Base-by-base conservation (phyloP, 2,329 filamentous ascomycete genomes). In the Sclerotinia nivalis region DNA sequence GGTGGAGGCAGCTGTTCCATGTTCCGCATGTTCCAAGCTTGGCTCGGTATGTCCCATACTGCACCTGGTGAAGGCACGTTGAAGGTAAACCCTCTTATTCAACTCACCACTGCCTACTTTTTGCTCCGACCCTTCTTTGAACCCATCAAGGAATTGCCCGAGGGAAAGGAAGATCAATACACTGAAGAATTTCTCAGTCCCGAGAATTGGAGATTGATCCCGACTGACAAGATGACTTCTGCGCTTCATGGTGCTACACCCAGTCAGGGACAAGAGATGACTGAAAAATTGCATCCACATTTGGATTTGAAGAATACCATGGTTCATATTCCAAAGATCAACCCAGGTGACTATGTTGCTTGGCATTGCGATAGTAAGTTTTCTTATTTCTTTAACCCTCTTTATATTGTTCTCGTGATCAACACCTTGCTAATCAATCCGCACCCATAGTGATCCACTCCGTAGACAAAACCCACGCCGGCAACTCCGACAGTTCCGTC, bases 1-100 rank as follows among this genome's bases (percentile, higher is more conserved):
- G 93, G 93, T 0, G 85, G 93, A 0, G 93, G 94, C 0, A 89
- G 91, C 0, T 97, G 93, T 80, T 90, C 86, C 59, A 93, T 93
- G 83, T 93, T 97, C 80, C 87, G 95, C 52, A 91, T 93, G 85
- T 95, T 92, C 79, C 94, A 97, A 80, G 94, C 93, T 25, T 97
- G 94, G 94, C 80, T 97, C 66, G 87, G 87, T 71, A 90, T 97
- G 85, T 93, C 90, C 70, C 81, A 83, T n/a, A 90, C 88, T 0
- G 88, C 85, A 0, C 91, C 92, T 0, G 84, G 85, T 7, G 89
- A 97, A 81, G 94, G 94, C 0, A 96, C 93, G 0, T 80, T 97
- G 66, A 84, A 92, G 56, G 91, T 97, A 2, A 94, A 94, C 75
- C 94, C 94, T 0, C 83, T 96, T 66, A 81, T 96, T 59, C 86